These are phyloP conservation scores for Globisporangium splendens DNA, from an alignment of 352 stramenopile species.

Conservation along the genomic window DNA sequence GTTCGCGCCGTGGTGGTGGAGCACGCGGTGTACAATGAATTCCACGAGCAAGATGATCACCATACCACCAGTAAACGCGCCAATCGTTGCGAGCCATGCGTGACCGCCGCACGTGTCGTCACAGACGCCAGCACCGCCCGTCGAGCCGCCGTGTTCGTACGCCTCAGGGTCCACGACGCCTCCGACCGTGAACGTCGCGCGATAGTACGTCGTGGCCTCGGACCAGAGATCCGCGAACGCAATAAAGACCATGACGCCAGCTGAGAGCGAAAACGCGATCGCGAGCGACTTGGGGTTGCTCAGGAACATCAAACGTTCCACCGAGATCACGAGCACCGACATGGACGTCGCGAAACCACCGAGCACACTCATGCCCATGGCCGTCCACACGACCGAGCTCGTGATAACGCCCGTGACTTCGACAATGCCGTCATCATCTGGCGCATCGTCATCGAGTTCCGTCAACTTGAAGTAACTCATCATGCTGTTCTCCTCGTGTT, in stretches of 20 bases:
- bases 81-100: conserved; percentile 52
- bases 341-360: conserved; percentile 23
- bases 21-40: conserved; percentile 51
- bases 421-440: conserved; percentile 1
- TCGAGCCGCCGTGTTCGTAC: conserved; percentile 50
- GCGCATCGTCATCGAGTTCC: conserved; percentile 28
- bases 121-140: conserved; percentile 36
- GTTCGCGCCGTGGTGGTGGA: conserved; percentile 20
- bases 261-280: conserved; percentile 61
- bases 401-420: conserved; percentile 38
- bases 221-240: conserved; percentile 60
- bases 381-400: conserved; percentile 39
- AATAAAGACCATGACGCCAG: conserved; percentile 79
- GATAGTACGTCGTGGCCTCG: conserved; percentile 57
- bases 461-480: conserved; percentile 55
- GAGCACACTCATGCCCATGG: conserved; percentile 65
- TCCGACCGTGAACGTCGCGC: conserved; percentile 47
- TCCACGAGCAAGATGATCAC: conserved; percentile 64
- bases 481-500: conserved; percentile 73
- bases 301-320: too few relatives aligned
- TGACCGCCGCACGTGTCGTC: conserved; percentile 57
- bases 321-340: too few relatives aligned
- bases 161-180: conserved; percentile 54
- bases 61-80: conserved; percentile 54
- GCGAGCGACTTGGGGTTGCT: conserved; percentile 50